phyloP scores from a whole-genome alignment of 2,329 filamentous ascomycete species.

The Monilinia aucupariae region DNA sequence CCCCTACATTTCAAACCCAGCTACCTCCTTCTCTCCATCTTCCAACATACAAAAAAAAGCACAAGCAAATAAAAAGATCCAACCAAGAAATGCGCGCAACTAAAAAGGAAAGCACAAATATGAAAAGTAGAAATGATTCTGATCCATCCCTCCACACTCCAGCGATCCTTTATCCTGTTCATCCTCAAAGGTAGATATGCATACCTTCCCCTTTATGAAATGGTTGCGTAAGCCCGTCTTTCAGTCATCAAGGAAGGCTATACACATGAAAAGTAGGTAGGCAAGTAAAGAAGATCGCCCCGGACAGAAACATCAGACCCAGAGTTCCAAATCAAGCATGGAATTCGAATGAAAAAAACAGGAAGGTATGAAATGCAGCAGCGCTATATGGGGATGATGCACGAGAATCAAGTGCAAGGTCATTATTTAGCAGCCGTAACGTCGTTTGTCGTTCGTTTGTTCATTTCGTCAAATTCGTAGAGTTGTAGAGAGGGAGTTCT shows the following conservation, averaged over 20 bases:
- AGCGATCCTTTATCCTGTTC: neutral
- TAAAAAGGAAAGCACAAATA: neutral
- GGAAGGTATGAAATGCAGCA: conserved; percentile 1
- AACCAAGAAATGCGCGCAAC: neutral
- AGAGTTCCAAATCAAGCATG: neutral
- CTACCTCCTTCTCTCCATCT: neutral
- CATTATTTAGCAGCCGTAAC: conserved; percentile 11
- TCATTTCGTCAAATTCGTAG: conserved; percentile 14
- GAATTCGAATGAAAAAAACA: neutral
- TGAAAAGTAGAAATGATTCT: neutral
- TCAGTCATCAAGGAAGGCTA: neutral
- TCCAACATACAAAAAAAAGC: neutral
- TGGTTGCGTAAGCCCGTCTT: neutral
- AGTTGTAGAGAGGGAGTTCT: neutral
- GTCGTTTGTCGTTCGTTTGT: conserved; percentile 8
- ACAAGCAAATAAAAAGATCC: neutral
- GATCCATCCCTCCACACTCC: neutral
- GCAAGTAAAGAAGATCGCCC: neutral
- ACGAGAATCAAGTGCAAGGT: neutral
- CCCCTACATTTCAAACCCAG: neutral
- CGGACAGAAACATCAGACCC: neutral
- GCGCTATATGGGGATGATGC: conserved; percentile 7
- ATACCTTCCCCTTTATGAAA: neutral
- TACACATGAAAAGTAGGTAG: neutral
- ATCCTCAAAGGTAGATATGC: neutral